Base-by-base conservation (phyloP, 805 yeast genomes). In the Candida michaelii region DNA sequence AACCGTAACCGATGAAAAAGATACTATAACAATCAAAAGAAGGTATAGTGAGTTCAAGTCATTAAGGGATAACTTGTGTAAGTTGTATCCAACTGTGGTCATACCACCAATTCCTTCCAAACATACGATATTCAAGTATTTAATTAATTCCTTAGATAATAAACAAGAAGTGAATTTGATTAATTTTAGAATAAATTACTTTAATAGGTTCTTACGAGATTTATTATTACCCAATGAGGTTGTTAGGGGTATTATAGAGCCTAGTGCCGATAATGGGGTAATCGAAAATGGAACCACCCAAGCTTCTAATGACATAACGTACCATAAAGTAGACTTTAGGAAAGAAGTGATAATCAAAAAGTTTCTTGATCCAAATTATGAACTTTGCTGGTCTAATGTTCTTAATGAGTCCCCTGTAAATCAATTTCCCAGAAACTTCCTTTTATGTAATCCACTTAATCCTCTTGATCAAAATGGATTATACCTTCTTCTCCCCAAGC, bases 381-480 rank as follows among this genome's bases (percentile, higher is more conserved):
- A 74, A 47, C 60, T 64, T 43, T 64, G 73, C 45, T 78, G 82
- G 82, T 56, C 60, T n/a, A 69, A 75, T 51, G 73, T 76, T 1
- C 62, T 76, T 40, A 70, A 71, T 44, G 75, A 71, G 48, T 73
- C 75, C 1, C 76, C 76, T 2, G 64, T 64, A 8, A 68, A 63
- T 40, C 50, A 68, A 21, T 60, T 78, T 3, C 79, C 82, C 3
- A 66, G 70, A 37, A 75, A 76, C 35, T 56, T 74, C 27, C 54
- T 78, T 15, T 58, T 78, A 13, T 72, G 77, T 3, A 76, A 78
- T 24, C 79, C 82, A 1, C 52, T 69, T 27, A 58, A 74, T 45
- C 80, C 83, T 3, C 65, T 74, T 0, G 73, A 69, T 39, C 81
- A 76, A 27, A 77, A 76, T 52, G 81, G 83, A 2, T 67, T 77